These are phyloP conservation scores for Myrica gale DNA, from an alignment of 306 rosid genomes.

Conservation along the genomic window DNA sequence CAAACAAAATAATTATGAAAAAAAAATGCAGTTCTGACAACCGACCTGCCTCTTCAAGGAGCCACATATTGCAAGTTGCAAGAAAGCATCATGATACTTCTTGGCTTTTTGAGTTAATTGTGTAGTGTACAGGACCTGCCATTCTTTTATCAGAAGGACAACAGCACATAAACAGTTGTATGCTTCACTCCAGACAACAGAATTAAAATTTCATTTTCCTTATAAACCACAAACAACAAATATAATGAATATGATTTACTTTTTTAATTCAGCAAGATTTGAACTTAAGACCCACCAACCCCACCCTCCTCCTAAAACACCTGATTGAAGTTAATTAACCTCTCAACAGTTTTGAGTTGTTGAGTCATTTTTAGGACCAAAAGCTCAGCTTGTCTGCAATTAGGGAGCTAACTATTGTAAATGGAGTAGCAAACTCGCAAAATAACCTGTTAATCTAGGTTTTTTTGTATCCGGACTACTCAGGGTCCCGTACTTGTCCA, in stretches of 20 bases:
- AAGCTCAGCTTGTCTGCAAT: background rate
- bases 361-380: background rate
- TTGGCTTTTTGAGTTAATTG: conserved; percentile 63
- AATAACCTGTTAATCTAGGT: conserved; percentile 50
- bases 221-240: background rate
- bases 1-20: conserved; percentile 7
- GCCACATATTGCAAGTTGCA: conserved; percentile 47
- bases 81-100: conserved; percentile 71
- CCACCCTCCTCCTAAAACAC: background rate
- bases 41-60: conserved; percentile 64
- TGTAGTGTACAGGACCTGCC: conserved; percentile 66
- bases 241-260: background rate
- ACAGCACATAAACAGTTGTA: background rate
- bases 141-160: conserved; percentile 42
- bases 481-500: conserved; percentile 55
- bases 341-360: background rate
- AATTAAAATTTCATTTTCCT: background rate
- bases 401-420: background rate
- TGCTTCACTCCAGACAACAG: background rate
- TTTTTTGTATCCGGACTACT: conserved; percentile 47
- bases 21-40: conserved; percentile 20
- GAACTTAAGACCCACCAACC: background rate
- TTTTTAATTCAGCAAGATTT: background rate
- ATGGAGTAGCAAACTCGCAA: conserved; percentile 7
- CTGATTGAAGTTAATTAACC: background rate